Evolutionary conservation across 1,139 yeast species (phyloP).

Genomic region (Magnusiomyces fungicola): DNA sequence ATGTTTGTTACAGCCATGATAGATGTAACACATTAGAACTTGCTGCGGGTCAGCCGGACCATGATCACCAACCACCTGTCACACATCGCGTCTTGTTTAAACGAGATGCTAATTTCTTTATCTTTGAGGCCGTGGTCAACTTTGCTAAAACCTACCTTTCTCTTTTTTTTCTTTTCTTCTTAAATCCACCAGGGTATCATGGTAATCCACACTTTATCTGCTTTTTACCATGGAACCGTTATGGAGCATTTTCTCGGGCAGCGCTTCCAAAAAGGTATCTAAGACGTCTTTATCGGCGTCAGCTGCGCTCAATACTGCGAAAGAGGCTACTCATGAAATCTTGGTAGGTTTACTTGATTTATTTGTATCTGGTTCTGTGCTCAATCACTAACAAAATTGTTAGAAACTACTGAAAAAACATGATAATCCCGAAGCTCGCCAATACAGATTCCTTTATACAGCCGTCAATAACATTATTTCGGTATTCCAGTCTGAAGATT

Average conservation of each 20-base stretch:
- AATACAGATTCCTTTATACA: background rate
- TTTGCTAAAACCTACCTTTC: too few species aligned
- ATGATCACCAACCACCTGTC: too few species aligned
- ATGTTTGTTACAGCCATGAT: too few species aligned
- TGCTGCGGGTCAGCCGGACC: too few species aligned
- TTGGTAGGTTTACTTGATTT: conserved; percentile 8
- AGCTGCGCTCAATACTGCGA: conserved; percentile 18
- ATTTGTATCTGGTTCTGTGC: conserved; percentile 5
- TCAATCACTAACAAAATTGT: background rate
- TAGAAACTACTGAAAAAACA: background rate
- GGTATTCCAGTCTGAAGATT: conserved; percentile 15
- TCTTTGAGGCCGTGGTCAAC: too few species aligned
- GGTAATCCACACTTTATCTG: background rate
- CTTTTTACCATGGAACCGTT: conserved; percentile 16
- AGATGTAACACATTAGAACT: too few species aligned
- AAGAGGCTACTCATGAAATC: conserved; percentile 17
- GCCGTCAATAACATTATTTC: conserved; percentile 7
- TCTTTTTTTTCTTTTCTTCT: too few species aligned
- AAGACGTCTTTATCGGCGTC: conserved; percentile 3
- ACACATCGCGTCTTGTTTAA: too few species aligned
- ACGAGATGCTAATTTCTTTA: too few species aligned
- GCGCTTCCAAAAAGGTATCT: conserved; percentile 7
- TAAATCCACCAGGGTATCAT: too few species aligned
- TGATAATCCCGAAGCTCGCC: background rate
- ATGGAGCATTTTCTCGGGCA: conserved; percentile 17